A percentile compares a stretch with the other conserved stretches of the same genome.
Evolutionary conservation across 495 filamentous ascomycete genomes (phyloP).

Genomic region (Neurospora sp.): DNA sequence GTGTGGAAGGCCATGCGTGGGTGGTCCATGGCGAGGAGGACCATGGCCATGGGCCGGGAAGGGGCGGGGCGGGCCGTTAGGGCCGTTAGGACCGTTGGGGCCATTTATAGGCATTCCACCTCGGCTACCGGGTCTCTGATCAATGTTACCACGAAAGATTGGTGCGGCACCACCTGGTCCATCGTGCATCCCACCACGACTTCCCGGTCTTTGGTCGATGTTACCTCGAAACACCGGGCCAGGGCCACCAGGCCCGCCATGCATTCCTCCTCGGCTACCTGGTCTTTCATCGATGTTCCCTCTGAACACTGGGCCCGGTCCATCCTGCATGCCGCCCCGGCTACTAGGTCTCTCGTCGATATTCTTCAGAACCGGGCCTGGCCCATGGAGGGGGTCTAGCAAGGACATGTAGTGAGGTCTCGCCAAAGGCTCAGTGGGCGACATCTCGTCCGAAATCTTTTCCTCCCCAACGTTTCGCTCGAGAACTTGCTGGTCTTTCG

Average conservation of each 20-base stretch:
- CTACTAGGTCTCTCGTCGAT: background rate
- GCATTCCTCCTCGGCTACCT: background rate
- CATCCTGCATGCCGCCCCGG: background rate
- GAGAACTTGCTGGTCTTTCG: background rate
- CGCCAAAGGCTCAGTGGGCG: background rate
- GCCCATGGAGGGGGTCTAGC: background rate
- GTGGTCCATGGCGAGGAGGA: conserved; percentile 20
- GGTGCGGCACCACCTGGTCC: background rate
- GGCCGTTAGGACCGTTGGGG: conserved; percentile 2
- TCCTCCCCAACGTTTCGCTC: background rate
- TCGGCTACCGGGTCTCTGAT: conserved; percentile 16
- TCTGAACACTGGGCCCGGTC: background rate
- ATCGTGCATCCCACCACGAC: conserved; percentile 6
- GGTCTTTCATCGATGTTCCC: background rate
- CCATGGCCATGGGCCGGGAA: conserved; percentile 8
- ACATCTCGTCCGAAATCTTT: background rate
- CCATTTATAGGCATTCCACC: background rate
- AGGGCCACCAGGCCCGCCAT: background rate
- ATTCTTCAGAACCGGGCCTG: background rate
- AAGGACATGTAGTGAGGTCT: background rate
- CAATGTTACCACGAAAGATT: conserved; percentile 17
- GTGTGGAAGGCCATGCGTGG: conserved; percentile 17
- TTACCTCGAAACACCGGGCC: conserved; percentile 17
- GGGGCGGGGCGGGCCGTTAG: conserved; percentile 2
- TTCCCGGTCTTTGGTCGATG: conserved; percentile 14